Percentiles rank a stretch among this genome's conserved stretches.
Conservation (phyloP, 2,329 filamentous ascomycete genomes). For the Calonectria naviculata region DNA sequence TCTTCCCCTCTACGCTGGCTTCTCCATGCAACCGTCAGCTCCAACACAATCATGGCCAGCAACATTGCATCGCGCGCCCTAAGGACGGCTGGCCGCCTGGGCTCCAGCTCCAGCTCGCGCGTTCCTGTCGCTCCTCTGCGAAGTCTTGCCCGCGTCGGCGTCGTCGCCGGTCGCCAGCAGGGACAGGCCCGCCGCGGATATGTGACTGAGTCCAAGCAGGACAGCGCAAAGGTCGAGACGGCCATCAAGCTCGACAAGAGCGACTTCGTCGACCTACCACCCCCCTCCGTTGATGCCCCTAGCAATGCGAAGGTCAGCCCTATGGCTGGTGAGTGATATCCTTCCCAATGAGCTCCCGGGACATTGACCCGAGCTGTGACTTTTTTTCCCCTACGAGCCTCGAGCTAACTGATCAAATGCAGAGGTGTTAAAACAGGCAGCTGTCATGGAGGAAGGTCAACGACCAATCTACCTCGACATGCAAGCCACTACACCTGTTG, state of each 20-base stretch:
- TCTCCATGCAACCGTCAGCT: constrained; percentile 37
- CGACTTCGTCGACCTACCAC: constrained; percentile 73
- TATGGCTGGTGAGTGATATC: constrained; percentile 63
- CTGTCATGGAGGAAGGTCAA: constrained; percentile 91
- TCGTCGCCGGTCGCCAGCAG: constrained; percentile 38
- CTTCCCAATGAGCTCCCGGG: background rate
- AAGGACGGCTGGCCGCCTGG: constrained; percentile 78
- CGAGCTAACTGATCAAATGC: constrained; percentile 27
- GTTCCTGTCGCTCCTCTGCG: constrained; percentile 47
- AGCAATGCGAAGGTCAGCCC: constrained; percentile 77
- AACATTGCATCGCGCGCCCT: constrained; percentile 75
- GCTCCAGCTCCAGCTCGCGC: constrained; percentile 55
- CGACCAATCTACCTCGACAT: constrained; percentile 98
- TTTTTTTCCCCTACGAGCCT: background rate
- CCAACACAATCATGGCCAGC: constrained; percentile 65
- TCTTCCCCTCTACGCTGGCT: constrained; percentile 32
- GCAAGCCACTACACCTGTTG: constrained; percentile 96
- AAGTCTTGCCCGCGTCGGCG: constrained; percentile 42
- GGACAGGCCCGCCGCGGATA: constrained; percentile 69
- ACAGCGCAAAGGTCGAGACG: constrained; percentile 86
- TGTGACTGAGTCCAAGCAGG: constrained; percentile 85
- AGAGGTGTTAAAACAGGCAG: constrained; percentile 90
- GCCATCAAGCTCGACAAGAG: constrained; percentile 89
- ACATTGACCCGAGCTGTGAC: background rate
- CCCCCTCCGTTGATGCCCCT: constrained; percentile 44